A percentile compares a stretch with the other conserved stretches of the same genome.
phyloP scores from a whole-genome alignment of 1,284 basidiomycete genomes.

The Tylopilus microsporus region DNA sequence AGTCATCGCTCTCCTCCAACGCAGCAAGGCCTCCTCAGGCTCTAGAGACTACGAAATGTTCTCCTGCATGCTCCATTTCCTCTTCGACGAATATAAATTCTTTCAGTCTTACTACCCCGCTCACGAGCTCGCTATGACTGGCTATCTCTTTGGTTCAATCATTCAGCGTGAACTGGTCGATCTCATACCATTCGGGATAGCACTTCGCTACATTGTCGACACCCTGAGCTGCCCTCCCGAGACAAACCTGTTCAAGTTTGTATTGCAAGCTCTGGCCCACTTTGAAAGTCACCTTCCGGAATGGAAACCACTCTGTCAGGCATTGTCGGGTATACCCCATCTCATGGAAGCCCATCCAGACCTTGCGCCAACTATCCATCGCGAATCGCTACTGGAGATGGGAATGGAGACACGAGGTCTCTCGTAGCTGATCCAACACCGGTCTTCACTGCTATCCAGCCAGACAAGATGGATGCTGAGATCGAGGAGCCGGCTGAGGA shows the following conservation, averaged over 20 bases:
- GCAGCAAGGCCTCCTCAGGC: constrained; percentile 79
- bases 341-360: constrained; percentile 86
- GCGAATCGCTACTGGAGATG: constrained; percentile 56
- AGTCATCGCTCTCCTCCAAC: constrained; percentile 83
- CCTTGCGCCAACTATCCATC: constrained; percentile 69
- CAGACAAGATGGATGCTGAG: constrained; percentile 58
- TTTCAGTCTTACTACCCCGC: constrained; percentile 95
- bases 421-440: constrained; percentile 43
- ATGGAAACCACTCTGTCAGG: constrained; percentile 92
- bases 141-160: constrained; percentile 92
- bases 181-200: constrained; percentile 93
- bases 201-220: constrained; percentile 94
- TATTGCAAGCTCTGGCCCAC: constrained; percentile 83
- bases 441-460: constrained; percentile 70
- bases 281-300: constrained; percentile 88
- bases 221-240: constrained; percentile 87
- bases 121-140: constrained; percentile 93
- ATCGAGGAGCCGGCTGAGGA: constrained; percentile 78
- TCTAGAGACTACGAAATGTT: constrained; percentile 92
- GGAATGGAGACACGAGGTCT: constrained; percentile 38
- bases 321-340: constrained; percentile 82
- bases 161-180: constrained; percentile 94
- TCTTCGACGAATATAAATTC: constrained; percentile 99
- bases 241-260: constrained; percentile 94
- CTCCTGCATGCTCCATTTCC: constrained; percentile 97